Conservation (phyloP, 2,329 filamentous ascomycete genomes). For the Alternaria atra region DNA sequence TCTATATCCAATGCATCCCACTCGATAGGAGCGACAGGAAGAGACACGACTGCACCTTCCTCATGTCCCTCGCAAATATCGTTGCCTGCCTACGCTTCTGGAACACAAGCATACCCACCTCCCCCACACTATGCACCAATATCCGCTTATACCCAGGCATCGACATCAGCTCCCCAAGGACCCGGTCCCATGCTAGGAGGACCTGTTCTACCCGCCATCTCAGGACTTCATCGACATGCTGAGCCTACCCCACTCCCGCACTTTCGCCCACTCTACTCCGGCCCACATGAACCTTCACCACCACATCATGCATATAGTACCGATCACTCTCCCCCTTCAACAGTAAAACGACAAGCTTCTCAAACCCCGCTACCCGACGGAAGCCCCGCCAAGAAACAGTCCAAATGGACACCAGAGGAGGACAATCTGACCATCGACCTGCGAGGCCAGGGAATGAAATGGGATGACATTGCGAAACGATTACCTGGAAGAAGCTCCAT, state of each 20-base stretch:
- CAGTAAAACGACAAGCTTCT: slow-evolving; percentile 50
- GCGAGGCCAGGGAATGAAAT: slow-evolving; percentile 92
- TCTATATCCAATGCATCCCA: slow-evolving; percentile 48
- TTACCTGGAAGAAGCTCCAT: slow-evolving; percentile 91
- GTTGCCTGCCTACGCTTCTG: slow-evolving; percentile 42
- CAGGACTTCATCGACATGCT: slow-evolving; percentile 49
- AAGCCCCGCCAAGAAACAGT: slow-evolving; percentile 66
- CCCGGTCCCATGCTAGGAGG: slow-evolving; percentile 46
- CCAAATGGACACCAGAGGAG: slow-evolving; percentile 95
- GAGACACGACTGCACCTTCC: slow-evolving; percentile 48
- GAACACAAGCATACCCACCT: slow-evolving; percentile 43
- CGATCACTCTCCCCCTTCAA: slow-evolving; percentile 46
- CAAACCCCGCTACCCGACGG: slow-evolving; percentile 49
- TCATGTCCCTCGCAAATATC: slow-evolving; percentile 47
- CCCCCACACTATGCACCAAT: slow-evolving; percentile 41
- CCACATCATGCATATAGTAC: slow-evolving; percentile 36
- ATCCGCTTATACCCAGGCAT: slow-evolving; percentile 39
- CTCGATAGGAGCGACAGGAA: slow-evolving; percentile 55
- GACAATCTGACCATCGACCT: slow-evolving; percentile 94
- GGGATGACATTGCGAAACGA: slow-evolving; percentile 96
- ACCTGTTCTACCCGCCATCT: slow-evolving; percentile 50
- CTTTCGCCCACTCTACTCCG: slow-evolving; percentile 50
- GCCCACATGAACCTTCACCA: slow-evolving; percentile 50
- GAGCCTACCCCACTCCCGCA: slow-evolving; percentile 52
- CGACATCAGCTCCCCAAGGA: slow-evolving; percentile 35